Percentiles rank a stretch among this genome's conserved stretches.
These are phyloP conservation scores for Apodospora peruviana DNA, from an alignment of 495 filamentous ascomycete genomes.

Conservation along the genomic window DNA sequence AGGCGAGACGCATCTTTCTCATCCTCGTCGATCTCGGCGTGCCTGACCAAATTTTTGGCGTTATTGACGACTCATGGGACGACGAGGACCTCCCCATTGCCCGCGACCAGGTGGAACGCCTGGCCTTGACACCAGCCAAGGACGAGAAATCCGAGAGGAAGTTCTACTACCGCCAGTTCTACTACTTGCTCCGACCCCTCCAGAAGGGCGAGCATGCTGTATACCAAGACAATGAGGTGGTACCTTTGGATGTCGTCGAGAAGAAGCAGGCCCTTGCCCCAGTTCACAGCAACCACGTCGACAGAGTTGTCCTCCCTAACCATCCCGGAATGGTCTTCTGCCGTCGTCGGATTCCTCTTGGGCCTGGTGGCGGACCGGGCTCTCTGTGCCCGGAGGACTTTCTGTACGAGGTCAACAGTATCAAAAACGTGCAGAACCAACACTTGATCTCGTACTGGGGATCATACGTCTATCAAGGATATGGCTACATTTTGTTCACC, in stretches of 20 bases:
- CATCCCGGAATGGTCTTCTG: constrained; percentile 56
- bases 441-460: constrained; percentile 78
- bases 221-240: constrained; percentile 72
- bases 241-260: constrained; percentile 66
- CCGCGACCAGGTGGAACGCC: constrained; percentile 60
- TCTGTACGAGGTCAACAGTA: constrained; percentile 57
- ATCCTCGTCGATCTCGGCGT: constrained; percentile 74
- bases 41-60: constrained; percentile 77
- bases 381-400: constrained; percentile 62
- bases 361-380: constrained; percentile 40
- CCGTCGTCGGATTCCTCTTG: constrained; percentile 67
- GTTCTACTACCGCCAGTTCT: constrained; percentile 79
- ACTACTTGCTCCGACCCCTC: constrained; percentile 69
- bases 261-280: constrained; percentile 45
- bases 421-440: constrained; percentile 62
- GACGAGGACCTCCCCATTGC: constrained; percentile 83
- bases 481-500: constrained; percentile 71
- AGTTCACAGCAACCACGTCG: constrained; percentile 45
- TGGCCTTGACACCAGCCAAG: constrained; percentile 55
- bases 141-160: constrained; percentile 61
- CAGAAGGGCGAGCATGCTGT: constrained; percentile 63
- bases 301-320: constrained; percentile 63
- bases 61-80: constrained; percentile 82
- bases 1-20: constrained; percentile 74
- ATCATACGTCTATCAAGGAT: constrained; percentile 70